Conservation (phyloP, 164 flowering plant genomes). For the Nymphaea colorata region DNA sequence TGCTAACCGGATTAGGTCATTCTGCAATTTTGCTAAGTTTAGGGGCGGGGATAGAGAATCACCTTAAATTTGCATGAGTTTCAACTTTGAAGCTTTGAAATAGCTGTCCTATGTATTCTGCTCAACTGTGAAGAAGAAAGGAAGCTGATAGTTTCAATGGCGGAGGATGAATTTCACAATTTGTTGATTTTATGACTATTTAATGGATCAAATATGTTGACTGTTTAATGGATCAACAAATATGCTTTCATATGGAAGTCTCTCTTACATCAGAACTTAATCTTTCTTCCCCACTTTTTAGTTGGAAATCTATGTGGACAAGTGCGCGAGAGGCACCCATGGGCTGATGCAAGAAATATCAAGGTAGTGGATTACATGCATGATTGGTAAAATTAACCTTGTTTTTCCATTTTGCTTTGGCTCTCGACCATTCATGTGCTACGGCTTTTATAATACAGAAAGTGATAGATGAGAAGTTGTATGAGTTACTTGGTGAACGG, state of each 20-base stretch:
- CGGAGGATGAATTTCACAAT: background rate
- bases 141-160: background rate
- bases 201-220: too few relatives aligned
- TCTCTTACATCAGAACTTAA: background rate
- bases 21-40: too few relatives aligned
- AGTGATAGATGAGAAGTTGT: slow-evolving; percentile 53
- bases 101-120: background rate
- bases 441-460: slow-evolving; percentile 28
- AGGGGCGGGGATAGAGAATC: too few relatives aligned
- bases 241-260: background rate
- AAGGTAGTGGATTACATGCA: slow-evolving; percentile 38
- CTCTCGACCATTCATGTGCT: background rate
- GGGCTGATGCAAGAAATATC: slow-evolving; percentile 89
- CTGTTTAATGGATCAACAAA: too few relatives aligned
- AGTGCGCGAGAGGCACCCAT: slow-evolving; percentile 67
- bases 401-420: background rate
- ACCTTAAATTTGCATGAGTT: too few relatives aligned
- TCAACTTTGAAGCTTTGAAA: too few relatives aligned
- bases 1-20: too few relatives aligned
- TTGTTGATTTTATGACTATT: too few relatives aligned
- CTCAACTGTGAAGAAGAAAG: background rate
- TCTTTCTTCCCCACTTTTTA: slow-evolving; percentile 11
- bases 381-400: background rate
- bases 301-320: slow-evolving; percentile 76
- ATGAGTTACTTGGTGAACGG: slow-evolving; percentile 75